These are phyloP conservation scores for Ophiocordyceps camponoti-rufipedis DNA, from an alignment of 2,329 filamentous ascomycete species.

Conservation along the genomic window DNA sequence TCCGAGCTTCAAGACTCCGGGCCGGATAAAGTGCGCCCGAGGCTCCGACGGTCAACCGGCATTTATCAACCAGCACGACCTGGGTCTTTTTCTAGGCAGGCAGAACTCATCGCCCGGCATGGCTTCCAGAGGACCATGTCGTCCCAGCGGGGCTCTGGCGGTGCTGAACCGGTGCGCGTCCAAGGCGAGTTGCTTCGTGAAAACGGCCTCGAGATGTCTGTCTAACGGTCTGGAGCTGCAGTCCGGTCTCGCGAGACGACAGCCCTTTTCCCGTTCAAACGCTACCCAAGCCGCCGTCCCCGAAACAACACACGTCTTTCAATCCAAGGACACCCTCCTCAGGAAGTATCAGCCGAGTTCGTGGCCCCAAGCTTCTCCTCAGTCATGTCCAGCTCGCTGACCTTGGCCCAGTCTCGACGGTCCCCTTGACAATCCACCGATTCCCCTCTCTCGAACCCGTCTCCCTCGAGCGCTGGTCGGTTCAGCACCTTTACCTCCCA, in stretches of 20 bases:
- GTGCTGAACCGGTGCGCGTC: conserved; percentile 26
- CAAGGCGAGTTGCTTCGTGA: conserved; percentile 9
- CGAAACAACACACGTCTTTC: conserved; percentile 8
- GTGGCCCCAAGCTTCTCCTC: neutral
- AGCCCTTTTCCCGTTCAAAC: conserved; percentile 33
- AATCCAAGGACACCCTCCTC: conserved; percentile 13
- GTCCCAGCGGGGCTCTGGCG: conserved; percentile 34
- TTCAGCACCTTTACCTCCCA: conserved; percentile 71
- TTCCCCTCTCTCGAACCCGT: conserved; percentile 82
- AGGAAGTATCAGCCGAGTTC: conserved; percentile 25
- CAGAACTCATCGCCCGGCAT: conserved; percentile 1
- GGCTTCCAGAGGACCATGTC: conserved; percentile 19
- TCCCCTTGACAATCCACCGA: conserved; percentile 70
- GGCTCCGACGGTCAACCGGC: neutral
- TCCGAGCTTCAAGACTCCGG: neutral
- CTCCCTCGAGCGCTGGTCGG: conserved; percentile 58
- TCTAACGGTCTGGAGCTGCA: conserved; percentile 11
- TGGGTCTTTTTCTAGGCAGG: neutral
- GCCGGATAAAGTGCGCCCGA: conserved; percentile 3
- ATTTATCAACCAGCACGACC: neutral
- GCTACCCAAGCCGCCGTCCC: conserved; percentile 31
- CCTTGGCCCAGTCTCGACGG: conserved; percentile 32
- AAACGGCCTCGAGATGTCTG: conserved; percentile 5
- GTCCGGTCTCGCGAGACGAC: conserved; percentile 13
- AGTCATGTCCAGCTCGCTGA: neutral